Conservation (phyloP, 495 filamentous ascomycete genomes). For the Pyrenula aspistea region DNA sequence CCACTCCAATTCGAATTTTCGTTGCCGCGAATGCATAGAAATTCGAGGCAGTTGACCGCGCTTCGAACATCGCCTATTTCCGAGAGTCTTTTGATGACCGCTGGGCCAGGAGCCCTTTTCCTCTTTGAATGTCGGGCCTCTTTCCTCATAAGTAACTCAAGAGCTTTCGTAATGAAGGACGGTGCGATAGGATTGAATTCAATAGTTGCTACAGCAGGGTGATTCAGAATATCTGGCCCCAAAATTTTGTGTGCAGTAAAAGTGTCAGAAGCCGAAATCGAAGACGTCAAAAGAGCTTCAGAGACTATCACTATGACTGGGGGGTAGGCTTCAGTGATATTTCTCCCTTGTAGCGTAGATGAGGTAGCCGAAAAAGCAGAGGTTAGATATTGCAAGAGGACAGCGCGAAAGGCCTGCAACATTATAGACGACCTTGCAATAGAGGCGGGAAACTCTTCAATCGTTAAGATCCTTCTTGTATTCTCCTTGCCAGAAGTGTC, state of each 20-base stretch:
- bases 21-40: slow-evolving; percentile 70
- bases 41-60: slow-evolving; percentile 80
- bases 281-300: slow-evolving; percentile 68
- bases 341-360: slow-evolving; percentile 11
- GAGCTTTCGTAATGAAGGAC: slow-evolving; percentile 71
- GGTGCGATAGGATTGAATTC: slow-evolving; percentile 89
- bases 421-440: slow-evolving; percentile 54
- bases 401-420: slow-evolving; percentile 60
- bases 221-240: slow-evolving; percentile 68
- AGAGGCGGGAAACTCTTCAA: slow-evolving; percentile 92
- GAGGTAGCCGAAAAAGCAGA: slow-evolving; percentile 26
- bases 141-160: slow-evolving; percentile 67
- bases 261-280: slow-evolving; percentile 66
- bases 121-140: slow-evolving; percentile 62
- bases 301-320: slow-evolving; percentile 86
- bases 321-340: slow-evolving; percentile 27
- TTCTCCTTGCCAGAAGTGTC: neutral
- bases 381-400: slow-evolving; percentile 64
- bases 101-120: slow-evolving; percentile 52
- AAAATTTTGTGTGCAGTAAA: slow-evolving; percentile 84
- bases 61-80: slow-evolving; percentile 86
- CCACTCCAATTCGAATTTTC: slow-evolving; percentile 55
- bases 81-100: slow-evolving; percentile 60
- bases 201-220: slow-evolving; percentile 62
- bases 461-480: slow-evolving; percentile 49